A percentile compares a stretch with the other conserved stretches of the same genome.
These are phyloP conservation scores for Gossypium bickii DNA, from an alignment of 345 rosid genomes.

Conservation along the genomic window DNA sequence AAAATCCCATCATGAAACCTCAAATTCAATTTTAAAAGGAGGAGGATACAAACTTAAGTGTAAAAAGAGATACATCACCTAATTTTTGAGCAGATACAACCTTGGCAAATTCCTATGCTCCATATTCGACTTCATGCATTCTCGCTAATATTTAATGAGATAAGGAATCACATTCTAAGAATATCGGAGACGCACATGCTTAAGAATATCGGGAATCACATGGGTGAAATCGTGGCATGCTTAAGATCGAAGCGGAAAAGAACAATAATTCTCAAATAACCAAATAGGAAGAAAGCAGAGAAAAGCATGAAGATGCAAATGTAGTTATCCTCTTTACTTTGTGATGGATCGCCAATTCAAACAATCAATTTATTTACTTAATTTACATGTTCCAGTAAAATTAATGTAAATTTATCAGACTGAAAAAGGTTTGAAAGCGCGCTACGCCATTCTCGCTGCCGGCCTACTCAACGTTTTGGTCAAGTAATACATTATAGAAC, in stretches of 20 bases:
- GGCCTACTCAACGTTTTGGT: neutral
- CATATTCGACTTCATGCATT: neutral
- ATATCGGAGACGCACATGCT: neutral
- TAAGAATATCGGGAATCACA: no score
- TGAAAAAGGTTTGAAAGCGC: neutral
- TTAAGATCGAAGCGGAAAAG: neutral
- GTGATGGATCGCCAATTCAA: neutral
- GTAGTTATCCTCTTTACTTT: neutral
- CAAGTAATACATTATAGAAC: neutral
- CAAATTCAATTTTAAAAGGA: neutral
- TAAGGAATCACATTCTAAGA: neutral
- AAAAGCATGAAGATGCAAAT: neutral
- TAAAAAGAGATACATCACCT: neutral
- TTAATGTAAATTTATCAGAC: neutral
- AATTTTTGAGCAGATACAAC: neutral
- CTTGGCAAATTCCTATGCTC: neutral
- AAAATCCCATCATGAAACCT: no score
- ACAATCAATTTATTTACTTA: neutral
- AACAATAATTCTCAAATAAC: neutral
- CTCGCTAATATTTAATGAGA: conserved; percentile 5
- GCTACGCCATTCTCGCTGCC: neutral
- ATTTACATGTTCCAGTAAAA: neutral
- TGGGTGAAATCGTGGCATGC: neutral
- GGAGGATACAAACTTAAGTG: neutral
- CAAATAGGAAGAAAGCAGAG: neutral